Base-by-base conservation (phyloP, 2,329 filamentous ascomycete genomes). In the Cyclaneusma minus region DNA sequence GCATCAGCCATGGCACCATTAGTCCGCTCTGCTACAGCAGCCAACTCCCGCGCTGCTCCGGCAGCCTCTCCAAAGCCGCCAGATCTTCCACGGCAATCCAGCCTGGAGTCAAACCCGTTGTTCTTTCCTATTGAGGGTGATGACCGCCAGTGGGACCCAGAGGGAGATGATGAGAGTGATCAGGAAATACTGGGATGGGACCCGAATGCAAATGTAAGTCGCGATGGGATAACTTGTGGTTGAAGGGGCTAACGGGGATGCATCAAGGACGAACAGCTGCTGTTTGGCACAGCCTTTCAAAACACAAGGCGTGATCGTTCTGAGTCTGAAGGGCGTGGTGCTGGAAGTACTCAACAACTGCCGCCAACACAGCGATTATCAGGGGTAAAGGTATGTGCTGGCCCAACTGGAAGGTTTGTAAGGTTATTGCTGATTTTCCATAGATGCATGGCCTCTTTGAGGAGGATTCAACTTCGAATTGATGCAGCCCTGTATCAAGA, bases 351-450 rank as follows among this genome's bases (percentile, higher is more conserved):
- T 10, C 41, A 45, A 20, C 36, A 61, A 3, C 42, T 85, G 29
- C 72, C 77, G 35, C 78, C 80, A 13, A 85, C 80, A 3, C 80
- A 87, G 45, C 65, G 68, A 29, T 55, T 84, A 16, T 78, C 76
- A 12, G 68, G 85, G 42, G 73, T 76, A 32, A 52, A n/a, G n/a
- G n/a, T n/a, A n/a, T n/a, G n/a, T n/a, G n/a, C n/a, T n/a, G n/a
- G n/a, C n/a, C n/a, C n/a, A n/a, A n/a, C n/a, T n/a, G n/a, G n/a
- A n/a, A n/a, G n/a, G n/a, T n/a, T n/a, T n/a, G n/a, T n/a, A n/a
- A n/a, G n/a, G n/a, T n/a, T n/a, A n/a, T n/a, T n/a, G n/a, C n/a
- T n/a, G n/a, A n/a, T n/a, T n/a, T n/a, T n/a, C n/a, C n/a, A n/a
- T n/a, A n/a, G n/a, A n/a, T n/a, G n/a, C n/a, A n/a, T n/a, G n/a